Evolutionary conservation across 106 monocot genomes (phyloP).

Genomic region (Phalaenopsis equestris): DNA sequence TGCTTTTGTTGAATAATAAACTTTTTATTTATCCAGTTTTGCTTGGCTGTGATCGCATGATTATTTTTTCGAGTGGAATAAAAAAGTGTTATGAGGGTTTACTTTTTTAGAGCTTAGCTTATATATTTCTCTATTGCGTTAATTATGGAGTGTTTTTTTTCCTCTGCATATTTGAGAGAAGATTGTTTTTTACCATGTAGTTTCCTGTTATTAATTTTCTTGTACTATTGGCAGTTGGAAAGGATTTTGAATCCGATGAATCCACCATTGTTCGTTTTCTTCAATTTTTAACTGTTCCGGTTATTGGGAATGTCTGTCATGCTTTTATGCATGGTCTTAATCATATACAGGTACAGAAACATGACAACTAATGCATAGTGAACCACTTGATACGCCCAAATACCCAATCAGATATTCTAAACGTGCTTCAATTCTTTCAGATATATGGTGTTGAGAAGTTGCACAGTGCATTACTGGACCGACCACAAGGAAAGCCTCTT

Average conservation of each 20-base stretch:
- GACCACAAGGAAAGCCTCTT: slow-evolving; percentile 67
- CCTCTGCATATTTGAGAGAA: neutral
- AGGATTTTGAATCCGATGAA: slow-evolving; percentile 53
- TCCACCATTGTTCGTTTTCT: slow-evolving; percentile 47
- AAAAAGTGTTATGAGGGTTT: neutral
- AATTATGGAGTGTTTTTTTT: neutral
- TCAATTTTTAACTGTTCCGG: slow-evolving; percentile 66
- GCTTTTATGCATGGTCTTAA: slow-evolving; percentile 93
- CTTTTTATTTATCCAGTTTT: neutral
- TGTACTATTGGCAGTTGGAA: slow-evolving; percentile 30
- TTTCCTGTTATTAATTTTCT: neutral
- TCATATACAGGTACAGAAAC: slow-evolving; percentile 44
- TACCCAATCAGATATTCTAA: neutral
- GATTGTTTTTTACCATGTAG: neutral
- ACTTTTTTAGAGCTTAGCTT: neutral
- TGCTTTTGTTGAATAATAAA: neutral
- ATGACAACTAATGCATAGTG: neutral
- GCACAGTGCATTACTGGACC: slow-evolving; percentile 48
- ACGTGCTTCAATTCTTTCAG: slow-evolving; percentile 22
- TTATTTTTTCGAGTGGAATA: neutral
- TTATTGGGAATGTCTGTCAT: slow-evolving; percentile 82
- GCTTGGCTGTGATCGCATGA: too few species aligned
- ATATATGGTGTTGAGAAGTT: slow-evolving; percentile 81
- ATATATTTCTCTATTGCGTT: neutral
- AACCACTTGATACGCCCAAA: neutral